These are phyloP conservation scores for Clohesyomyces aquaticus DNA, from an alignment of 495 filamentous ascomycete species.

Conservation along the genomic window DNA sequence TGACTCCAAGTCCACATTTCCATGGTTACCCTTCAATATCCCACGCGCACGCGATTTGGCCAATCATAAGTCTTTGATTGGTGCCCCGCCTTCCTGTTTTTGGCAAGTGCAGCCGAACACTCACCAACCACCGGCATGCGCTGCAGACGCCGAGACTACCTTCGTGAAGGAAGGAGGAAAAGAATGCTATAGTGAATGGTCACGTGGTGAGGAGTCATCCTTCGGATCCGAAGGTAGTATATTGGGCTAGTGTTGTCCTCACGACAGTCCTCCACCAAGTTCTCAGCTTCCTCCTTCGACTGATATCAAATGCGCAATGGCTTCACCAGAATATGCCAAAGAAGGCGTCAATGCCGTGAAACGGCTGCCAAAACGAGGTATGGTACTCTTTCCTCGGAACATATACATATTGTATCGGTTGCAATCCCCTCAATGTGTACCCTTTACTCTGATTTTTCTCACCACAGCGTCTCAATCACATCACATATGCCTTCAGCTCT, in stretches of 20 bases:
- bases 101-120: slow-evolving; percentile 17
- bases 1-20: background rate
- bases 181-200: background rate
- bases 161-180: background rate
- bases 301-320: slow-evolving; percentile 7
- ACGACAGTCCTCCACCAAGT: background rate
- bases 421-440: too few species aligned
- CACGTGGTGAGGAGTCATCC: slow-evolving; percentile 23
- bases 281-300: too few species aligned
- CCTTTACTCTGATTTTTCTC: too few species aligned
- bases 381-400: background rate
- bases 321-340: slow-evolving; percentile 16
- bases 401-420: too few species aligned
- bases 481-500: background rate
- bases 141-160: background rate
- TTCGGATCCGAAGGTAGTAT: background rate
- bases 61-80: slow-evolving; percentile 13
- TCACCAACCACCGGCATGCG: background rate
- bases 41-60: background rate
- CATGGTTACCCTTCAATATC: slow-evolving; percentile 13
- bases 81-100: slow-evolving; percentile 20
- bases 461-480: background rate
- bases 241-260: background rate
- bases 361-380: slow-evolving; percentile 13
- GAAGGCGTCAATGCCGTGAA: slow-evolving; percentile 6